Base-by-base conservation (phyloP, 2,329 filamentous ascomycete species). In the Penicillium oxalicum region DNA sequence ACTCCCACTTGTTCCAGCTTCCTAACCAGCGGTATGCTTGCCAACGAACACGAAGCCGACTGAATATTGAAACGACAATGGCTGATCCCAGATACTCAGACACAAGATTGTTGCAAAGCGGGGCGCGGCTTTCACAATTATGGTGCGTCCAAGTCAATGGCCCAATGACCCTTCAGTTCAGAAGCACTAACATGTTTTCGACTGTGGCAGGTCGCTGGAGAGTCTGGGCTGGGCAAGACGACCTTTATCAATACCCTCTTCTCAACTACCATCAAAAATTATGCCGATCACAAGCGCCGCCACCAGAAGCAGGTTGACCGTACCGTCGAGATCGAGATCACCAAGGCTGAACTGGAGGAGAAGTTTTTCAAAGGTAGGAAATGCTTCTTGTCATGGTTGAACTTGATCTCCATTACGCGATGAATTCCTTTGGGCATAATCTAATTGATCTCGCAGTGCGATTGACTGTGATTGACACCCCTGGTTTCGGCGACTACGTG, bases 241-340 rank as follows among this genome's bases (percentile, higher is more conserved):
- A 98, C 93, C 66, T 98, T 98, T 77, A 97, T 98, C 84, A 98
- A 98, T 84, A 98, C 93, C 52, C 85, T 98, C 53, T 98, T 98
- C 82, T 98, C 93, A 56, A 98, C 94, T 60, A 98, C 93, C 65
- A 98, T 98, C 83, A 98, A 98, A 82, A 98, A 97, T 82, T 98
- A 98, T 74, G 93, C 93, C 81, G 93, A 98, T 75, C 91, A 98
- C 83, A 95, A 95, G 82, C 88, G 90, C 75, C 88, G 93, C 69
- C 93, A 98, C 75, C 88, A 93, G 77, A 98, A 98, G 84, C 93
- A 98, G 79, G 83, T 97, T 62, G 93, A 98, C 79, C 97, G 97
- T 83, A 98, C 93, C 9, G 93, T 98, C 59, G 94, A 98, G 79
- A 98, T 98, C 63, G 93, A 98, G 75, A 98, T 98, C 70, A 98